Conservation (phyloP, 805 yeast species). For the Myxozyma melibiosi region DNA sequence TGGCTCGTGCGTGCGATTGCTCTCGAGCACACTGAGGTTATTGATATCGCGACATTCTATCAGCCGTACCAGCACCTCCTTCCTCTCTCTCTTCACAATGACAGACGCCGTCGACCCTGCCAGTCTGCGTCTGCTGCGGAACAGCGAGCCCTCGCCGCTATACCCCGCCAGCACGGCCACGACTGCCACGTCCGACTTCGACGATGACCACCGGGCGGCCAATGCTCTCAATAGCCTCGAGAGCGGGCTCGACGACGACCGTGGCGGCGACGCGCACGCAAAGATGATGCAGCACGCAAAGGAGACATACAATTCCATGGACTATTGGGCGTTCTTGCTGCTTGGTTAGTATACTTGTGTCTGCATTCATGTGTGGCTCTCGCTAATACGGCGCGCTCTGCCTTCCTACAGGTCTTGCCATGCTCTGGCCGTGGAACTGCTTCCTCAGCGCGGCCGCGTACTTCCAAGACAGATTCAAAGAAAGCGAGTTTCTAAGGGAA, state of each 20-base stretch:
- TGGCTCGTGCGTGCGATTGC: too few relatives aligned
- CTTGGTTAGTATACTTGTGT: slow-evolving; percentile 8
- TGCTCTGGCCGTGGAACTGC: slow-evolving; percentile 96
- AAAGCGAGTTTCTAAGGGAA: slow-evolving; percentile 42
- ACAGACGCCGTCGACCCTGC: not conserved
- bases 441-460: slow-evolving; percentile 84
- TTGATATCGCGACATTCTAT: too few relatives aligned
- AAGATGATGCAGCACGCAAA: slow-evolving; percentile 11
- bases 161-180: not conserved
- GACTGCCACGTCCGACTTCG: not conserved
- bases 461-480: slow-evolving; percentile 62
- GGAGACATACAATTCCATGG: slow-evolving; percentile 15
- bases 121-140: not conserved
- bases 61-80: too few relatives aligned
- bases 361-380: not conserved
- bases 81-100: not conserved
- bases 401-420: slow-evolving; percentile 34
- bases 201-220: slow-evolving; percentile 7
- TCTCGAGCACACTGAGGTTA: too few relatives aligned
- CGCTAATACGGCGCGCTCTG: not conserved
- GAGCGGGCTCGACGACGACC: not conserved
- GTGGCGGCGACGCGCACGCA: slow-evolving; percentile 4
- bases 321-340: slow-evolving; percentile 22
- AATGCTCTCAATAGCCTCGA: slow-evolving; percentile 3
- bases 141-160: not conserved